Evolutionary conservation across 2,329 filamentous ascomycete species (phyloP), one percentile per base, ranked within the genome.

Genomic region (Alternaria rosae): DNA sequence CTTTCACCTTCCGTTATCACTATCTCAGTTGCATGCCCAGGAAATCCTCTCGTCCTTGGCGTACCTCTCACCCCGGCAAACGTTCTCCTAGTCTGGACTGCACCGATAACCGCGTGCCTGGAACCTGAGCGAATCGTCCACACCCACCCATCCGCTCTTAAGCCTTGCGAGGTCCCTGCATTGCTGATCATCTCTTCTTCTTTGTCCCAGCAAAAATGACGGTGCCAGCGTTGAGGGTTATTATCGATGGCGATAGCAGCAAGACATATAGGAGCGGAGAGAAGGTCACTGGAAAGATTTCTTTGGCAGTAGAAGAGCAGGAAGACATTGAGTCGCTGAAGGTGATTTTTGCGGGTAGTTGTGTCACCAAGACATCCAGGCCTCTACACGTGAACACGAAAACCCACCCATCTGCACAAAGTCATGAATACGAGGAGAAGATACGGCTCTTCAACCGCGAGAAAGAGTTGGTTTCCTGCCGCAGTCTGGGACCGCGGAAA

Each of bases 251-350:
- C 48, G 73, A 77, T 57, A 66, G 61, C 45, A 68, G 68, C 45
- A 70, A 66, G 38, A 52, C 73, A 11, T 78, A 77, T 54, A 67
- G 69, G 55, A 69, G 66, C 56, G 76, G 76, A 38, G 76, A 79
- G 17, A 71, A 69, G 48, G 73, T 79, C 45, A 77, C 70, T 44
- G 77, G 77, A 54, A 76, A 70, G 64, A 67, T 78, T 26, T 62
- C 69, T n/a, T 63, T 78, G 21, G 62, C 70, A 28, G 53, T 72
- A 10, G 71, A 74, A 63, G 66, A 74, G 54, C 59, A 77, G 60
- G 66, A 70, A 42, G 51, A 73, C 6, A 62, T 79, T 48, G 70
- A 70, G 23, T 71, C 68, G 1, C 58, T 79, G 52, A 73, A 69
- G 35, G 32, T 79, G 28, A 61, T 69, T 21, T 78, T 79, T 57